Percentiles rank a stretch among this genome's conserved stretches.
Conservation (phyloP, 2,329 filamentous ascomycete genomes). For the Malbranchea zuffiana region DNA sequence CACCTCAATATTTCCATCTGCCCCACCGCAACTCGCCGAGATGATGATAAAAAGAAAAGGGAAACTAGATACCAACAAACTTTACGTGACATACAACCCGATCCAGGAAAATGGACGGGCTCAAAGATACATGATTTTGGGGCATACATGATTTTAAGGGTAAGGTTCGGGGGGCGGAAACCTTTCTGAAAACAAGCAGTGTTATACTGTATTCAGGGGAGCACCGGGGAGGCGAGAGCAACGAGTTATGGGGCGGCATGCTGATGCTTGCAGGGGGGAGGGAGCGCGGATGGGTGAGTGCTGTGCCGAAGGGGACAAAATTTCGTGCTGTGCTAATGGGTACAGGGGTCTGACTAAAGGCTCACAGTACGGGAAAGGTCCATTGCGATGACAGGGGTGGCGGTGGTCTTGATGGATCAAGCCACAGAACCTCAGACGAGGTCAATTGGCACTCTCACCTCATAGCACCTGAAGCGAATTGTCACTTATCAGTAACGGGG, state of each 20-base stretch:
- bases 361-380: too few relatives aligned
- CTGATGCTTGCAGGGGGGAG: constrained; percentile 8
- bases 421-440: constrained; percentile 2
- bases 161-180: constrained; percentile 21
- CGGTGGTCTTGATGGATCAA: not conserved
- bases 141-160: constrained; percentile 29
- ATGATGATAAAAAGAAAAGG: constrained; percentile 3
- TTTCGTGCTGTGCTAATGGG: not conserved
- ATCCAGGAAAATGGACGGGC: constrained; percentile 8
- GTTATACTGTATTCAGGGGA: constrained; percentile 8
- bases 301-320: not conserved
- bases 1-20: not conserved
- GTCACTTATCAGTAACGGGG: too few relatives aligned
- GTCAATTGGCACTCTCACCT: constrained; percentile 3
- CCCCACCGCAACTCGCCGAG: constrained; percentile 7
- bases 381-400: too few relatives aligned
- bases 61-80: constrained; percentile 5
- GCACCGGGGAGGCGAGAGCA: constrained; percentile 1
- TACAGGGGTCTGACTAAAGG: too few relatives aligned
- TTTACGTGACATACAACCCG: constrained; percentile 7
- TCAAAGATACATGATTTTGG: constrained; percentile 33
- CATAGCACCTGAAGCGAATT: too few relatives aligned
- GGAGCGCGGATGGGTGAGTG: constrained; percentile 1
- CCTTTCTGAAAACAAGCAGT: constrained; percentile 15
- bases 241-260: constrained; percentile 1